phyloP scores from a whole-genome alignment of 192 early-diverging fungal genomes.

The Phycomyces blakesleeanus region DNA sequence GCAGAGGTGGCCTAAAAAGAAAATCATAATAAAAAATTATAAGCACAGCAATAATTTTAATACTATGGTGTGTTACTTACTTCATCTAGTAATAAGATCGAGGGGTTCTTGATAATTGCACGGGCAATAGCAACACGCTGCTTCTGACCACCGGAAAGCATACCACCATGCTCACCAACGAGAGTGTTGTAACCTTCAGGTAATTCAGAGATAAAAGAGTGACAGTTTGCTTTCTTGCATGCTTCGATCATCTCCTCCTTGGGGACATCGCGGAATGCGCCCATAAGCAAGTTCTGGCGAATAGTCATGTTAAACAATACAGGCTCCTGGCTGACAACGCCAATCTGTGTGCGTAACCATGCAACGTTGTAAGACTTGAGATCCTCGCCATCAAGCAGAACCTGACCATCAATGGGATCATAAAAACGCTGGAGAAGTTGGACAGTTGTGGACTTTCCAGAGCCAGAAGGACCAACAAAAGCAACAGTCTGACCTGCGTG shows the following conservation, averaged over 20 bases:
- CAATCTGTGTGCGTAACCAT: conserved; percentile 83
- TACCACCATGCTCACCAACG: conserved; percentile 77
- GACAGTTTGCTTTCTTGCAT: conserved; percentile 68
- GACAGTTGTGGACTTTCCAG: conserved; percentile 84
- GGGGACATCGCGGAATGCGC: conserved; percentile 48
- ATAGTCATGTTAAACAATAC: conserved; percentile 78
- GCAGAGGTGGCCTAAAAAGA: conserved; percentile 69
- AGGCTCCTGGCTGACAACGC: conserved; percentile 89
- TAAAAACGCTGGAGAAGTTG: conserved; percentile 87
- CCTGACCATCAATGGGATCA: conserved; percentile 49
- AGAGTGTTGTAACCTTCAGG: conserved; percentile 79
- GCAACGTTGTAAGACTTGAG: conserved; percentile 74
- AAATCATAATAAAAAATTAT: neutral
- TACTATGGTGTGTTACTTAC: conserved; percentile 4
- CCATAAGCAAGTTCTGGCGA: conserved; percentile 78
- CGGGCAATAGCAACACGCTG: conserved; percentile 96
- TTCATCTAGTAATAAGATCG: conserved; percentile 85
- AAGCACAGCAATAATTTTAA: neutral
- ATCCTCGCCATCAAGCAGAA: conserved; percentile 73
- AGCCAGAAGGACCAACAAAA: conserved; percentile 84
- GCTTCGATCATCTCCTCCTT: conserved; percentile 72
- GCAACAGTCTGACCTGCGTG: conserved; percentile 80
- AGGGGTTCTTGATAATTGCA: conserved; percentile 85
- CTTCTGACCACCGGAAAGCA: conserved; percentile 87
- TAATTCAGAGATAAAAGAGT: conserved; percentile 80